These are phyloP conservation scores for Royoungia palumana DNA, from an alignment of 768 basidiomycete species.

Conservation along the genomic window DNA sequence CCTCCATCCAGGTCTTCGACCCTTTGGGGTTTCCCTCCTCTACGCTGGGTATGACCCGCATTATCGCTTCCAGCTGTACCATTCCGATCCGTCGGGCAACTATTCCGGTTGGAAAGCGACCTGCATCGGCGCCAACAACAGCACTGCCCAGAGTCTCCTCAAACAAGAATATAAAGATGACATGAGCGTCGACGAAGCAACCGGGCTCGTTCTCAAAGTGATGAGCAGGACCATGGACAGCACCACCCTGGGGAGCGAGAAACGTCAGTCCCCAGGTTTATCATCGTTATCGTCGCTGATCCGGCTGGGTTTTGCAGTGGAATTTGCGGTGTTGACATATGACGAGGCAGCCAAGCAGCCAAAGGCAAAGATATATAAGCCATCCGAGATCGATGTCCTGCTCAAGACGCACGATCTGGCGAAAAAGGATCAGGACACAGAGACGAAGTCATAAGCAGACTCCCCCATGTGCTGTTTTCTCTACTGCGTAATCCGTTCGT, in stretches of 20 bases:
- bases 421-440: conserved; percentile 83
- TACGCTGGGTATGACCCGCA: conserved; percentile 97
- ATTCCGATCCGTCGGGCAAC: conserved; percentile 97
- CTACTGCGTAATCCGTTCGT: not conserved
- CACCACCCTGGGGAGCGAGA: conserved; percentile 93
- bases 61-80: conserved; percentile 95
- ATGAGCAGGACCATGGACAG: conserved; percentile 99
- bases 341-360: conserved; percentile 75
- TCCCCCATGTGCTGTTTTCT: conserved; percentile 5
- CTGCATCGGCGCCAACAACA: conserved; percentile 97
- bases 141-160: conserved; percentile 89
- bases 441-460: conserved; percentile 56
- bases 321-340: conserved; percentile 91
- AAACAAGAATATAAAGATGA: conserved; percentile 99
- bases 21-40: conserved; percentile 95
- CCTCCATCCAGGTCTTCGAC: conserved; percentile 68
- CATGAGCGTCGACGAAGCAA: conserved; percentile 85
- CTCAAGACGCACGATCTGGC: conserved; percentile 75
- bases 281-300: conserved; percentile 1
- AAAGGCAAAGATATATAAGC: conserved; percentile 87
- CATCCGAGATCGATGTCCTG: conserved; percentile 83
- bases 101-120: conserved; percentile 99
- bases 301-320: conserved; percentile 52
- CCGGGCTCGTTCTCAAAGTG: conserved; percentile 85
- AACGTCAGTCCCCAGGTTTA: conserved; percentile 60